These are phyloP conservation scores for Hamamelis virginiana DNA, from an alignment of 164 flowering plant species.

Conservation along the genomic window DNA sequence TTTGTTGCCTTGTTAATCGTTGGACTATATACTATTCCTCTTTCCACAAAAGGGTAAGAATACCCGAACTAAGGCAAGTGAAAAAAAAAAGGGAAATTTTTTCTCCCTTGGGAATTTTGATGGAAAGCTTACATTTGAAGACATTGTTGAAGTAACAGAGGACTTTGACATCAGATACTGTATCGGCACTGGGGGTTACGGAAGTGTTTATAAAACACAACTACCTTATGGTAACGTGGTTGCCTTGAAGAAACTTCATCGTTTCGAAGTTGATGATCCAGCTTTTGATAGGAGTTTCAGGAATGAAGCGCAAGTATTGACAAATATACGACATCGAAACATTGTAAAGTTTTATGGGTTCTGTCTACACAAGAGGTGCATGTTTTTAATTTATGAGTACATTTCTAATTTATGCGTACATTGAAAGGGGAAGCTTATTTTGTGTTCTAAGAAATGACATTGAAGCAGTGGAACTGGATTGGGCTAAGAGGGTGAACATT, in stretches of 20 bases:
- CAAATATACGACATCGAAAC: too few relatives aligned
- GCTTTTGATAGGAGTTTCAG: neutral
- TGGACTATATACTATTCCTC: neutral
- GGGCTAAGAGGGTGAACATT: too few relatives aligned
- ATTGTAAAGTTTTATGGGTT: too few relatives aligned
- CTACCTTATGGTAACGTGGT: constrained; percentile 1
- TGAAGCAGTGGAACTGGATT: neutral
- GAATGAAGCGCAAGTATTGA: too few relatives aligned
- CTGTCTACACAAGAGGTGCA: too few relatives aligned
- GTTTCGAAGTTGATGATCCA: neutral
- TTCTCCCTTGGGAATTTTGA: neutral
- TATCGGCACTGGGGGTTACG: constrained; percentile 1
- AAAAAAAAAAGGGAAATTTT: neutral
- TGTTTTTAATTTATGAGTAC: neutral
- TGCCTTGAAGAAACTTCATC: neutral
- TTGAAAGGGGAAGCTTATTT: constrained; percentile 1
- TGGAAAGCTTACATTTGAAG: neutral
- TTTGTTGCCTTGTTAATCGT: too few relatives aligned
- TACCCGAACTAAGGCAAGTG: neutral
- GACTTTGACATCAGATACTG: neutral
- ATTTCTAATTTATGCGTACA: too few relatives aligned
- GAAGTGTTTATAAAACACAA: constrained; percentile 9
- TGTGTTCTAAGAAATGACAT: neutral
- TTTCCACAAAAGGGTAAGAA: neutral
- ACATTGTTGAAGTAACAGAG: too few relatives aligned